phyloP scores from a whole-genome alignment of 805 yeast genomes.

The Grigorovia yakushimaensis region DNA sequence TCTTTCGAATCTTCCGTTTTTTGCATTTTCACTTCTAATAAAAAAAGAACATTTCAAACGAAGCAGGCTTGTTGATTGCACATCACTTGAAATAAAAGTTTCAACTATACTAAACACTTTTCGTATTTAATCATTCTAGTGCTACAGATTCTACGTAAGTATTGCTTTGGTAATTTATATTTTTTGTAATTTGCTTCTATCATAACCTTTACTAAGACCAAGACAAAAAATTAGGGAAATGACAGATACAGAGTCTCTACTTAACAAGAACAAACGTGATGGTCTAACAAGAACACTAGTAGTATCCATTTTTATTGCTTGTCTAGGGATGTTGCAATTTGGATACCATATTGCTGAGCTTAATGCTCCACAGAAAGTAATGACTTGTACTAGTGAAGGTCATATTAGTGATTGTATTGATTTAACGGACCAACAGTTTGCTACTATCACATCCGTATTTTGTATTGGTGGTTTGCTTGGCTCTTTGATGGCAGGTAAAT shows the following conservation, averaged over 20 bases:
- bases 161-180: no score
- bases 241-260: constrained; percentile 1
- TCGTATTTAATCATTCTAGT: no score
- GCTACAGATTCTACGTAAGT: no score
- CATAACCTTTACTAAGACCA: neutral
- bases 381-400: constrained; percentile 41
- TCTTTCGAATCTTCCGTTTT: no score
- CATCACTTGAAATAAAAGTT: no score
- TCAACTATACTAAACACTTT: no score
- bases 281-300: constrained; percentile 2
- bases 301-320: constrained; percentile 35
- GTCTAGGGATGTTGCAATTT: constrained; percentile 76
- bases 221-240: neutral
- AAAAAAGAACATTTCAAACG: no score
- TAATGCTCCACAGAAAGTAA: constrained; percentile 73
- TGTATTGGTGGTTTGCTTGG: constrained; percentile 79
- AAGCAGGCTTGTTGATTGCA: no score
- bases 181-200: no score
- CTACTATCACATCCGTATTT: constrained; percentile 67
- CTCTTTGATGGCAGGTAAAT: constrained; percentile 54
- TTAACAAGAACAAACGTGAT: neutral
- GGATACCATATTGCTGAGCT: constrained; percentile 94
- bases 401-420: constrained; percentile 41
- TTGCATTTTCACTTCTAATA: no score
- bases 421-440: constrained; percentile 48